Conservation (phyloP, 2,329 filamentous ascomycete genomes). For the Trichothecium sympodiale region DNA sequence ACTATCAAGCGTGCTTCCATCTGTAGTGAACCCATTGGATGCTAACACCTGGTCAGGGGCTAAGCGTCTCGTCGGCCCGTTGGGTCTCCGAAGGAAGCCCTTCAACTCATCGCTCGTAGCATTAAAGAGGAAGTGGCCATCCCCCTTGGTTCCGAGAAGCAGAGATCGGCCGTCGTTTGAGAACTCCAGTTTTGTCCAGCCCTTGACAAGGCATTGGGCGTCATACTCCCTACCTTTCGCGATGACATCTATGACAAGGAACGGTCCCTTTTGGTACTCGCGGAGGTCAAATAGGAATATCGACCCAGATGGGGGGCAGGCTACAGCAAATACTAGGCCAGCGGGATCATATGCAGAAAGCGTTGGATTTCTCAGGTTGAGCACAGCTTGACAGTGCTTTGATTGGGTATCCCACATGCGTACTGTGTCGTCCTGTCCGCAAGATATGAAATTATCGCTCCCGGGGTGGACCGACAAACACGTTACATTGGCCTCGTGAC, state of each 20-base stretch:
- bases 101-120: slow-evolving; percentile 76
- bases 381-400: slow-evolving; percentile 65
- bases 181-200: slow-evolving; percentile 90
- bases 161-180: slow-evolving; percentile 90
- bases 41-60: slow-evolving; percentile 39
- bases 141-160: slow-evolving; percentile 71
- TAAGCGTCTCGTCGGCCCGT: slow-evolving; percentile 34
- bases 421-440: slow-evolving; percentile 81
- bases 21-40: slow-evolving; percentile 22
- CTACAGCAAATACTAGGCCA: slow-evolving; percentile 83
- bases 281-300: slow-evolving; percentile 87
- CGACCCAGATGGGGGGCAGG: slow-evolving; percentile 65
- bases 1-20: slow-evolving; percentile 33
- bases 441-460: slow-evolving; percentile 84
- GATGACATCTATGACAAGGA: slow-evolving; percentile 72
- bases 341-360: slow-evolving; percentile 88
- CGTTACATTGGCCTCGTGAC: slow-evolving; percentile 78
- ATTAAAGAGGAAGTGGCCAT: slow-evolving; percentile 86
- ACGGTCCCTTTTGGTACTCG: slow-evolving; percentile 87
- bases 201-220: slow-evolving; percentile 47
- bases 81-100: slow-evolving; percentile 56
- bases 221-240: slow-evolving; percentile 39
- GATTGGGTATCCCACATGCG: slow-evolving; percentile 82
- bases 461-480: slow-evolving; percentile 75
- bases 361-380: slow-evolving; percentile 71